Base-by-base conservation (phyloP, 331 rosid species). In the Rhamnella rubrinervis region DNA sequence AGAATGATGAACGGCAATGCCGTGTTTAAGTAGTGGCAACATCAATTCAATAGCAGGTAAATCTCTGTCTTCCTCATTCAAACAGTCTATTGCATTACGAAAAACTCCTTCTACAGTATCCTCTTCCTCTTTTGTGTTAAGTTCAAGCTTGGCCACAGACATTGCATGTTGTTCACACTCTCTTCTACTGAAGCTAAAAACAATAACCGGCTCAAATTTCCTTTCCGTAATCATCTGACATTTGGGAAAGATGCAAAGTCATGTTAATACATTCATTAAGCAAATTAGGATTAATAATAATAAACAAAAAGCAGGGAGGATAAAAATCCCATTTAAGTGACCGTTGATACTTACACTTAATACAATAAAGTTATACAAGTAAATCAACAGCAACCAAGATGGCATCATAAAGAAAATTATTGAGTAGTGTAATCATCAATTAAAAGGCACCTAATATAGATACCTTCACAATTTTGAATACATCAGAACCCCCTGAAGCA, bases 1-100 rank as follows among this genome's bases (percentile, higher is more conserved):
- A 73, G 98, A 93, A 75, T 93, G 98, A 83, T 93, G 98, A 75
- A 93, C 97, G 25, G 96, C 96, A 84, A 93, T 91, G 61, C 98
- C 98, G 64, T 97, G 92, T 83, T 88, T 91, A 76, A 93, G 97
- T 52, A 91, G 88, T 23, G 98, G 98, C 77, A 91, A 68, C 92
- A 93, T 93, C 80, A 83, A 76, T 83, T 91, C 96, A 72, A 93
- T 91, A 26, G 98, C 98, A 63, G 98, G 98, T 65, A 93, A 85
- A 63, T 76, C 86, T 80, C 96, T 83, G 81, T 93, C 98, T 75
- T 93, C 98, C 80, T 93, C 98, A 40, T 83, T 87, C 87, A 93
- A 80, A 85, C 98, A 93, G 26, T 79, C 92, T 26, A 93, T 75
- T 56, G 95, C 98, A 80, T 87, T 93, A 39, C 79, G 83, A 69